Percentiles rank a stretch among this genome's conserved stretches.
Conservation (phyloP, 768 basidiomycete genomes). For the Panaeolus cyanescens region DNA sequence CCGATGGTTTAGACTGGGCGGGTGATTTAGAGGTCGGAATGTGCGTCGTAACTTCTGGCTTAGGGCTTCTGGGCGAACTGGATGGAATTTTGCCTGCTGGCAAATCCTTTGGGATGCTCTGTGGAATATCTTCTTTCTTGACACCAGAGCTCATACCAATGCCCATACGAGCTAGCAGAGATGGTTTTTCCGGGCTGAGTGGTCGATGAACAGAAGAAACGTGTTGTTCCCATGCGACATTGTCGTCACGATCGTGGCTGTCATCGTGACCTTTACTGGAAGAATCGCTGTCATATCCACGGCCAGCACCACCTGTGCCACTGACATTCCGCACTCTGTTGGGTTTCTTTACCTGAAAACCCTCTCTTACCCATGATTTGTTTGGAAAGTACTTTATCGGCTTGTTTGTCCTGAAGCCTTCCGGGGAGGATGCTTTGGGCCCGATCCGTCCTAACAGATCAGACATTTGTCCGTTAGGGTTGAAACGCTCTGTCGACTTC, state of each 20-base stretch:
- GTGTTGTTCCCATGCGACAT: not conserved
- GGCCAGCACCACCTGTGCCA: not conserved
- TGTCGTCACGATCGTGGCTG: not conserved
- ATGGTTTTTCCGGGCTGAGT: not conserved
- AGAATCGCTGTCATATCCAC: not conserved
- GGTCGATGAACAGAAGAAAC: not conserved
- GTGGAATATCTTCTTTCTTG: not conserved
- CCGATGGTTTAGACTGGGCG: not conserved
- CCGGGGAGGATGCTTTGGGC: not conserved
- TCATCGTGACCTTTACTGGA: not conserved
- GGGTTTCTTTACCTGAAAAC: not conserved
- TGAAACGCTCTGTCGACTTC: not conserved
- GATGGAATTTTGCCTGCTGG: not conserved
- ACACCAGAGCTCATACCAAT: not conserved
- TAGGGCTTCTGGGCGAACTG: not conserved
- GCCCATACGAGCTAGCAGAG: not conserved
- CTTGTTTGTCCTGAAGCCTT: not conserved
- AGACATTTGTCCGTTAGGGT: too few relatives aligned
- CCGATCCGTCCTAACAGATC: not conserved
- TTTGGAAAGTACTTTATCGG: not conserved
- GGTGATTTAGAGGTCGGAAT: not conserved
- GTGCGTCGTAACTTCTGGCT: not conserved
- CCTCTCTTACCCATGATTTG: not conserved
- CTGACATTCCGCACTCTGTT: not conserved
- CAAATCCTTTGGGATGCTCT: not conserved